These are phyloP conservation scores for Rhodotorula taiwanensis DNA, from an alignment of 768 basidiomycete species.

Conservation along the genomic window DNA sequence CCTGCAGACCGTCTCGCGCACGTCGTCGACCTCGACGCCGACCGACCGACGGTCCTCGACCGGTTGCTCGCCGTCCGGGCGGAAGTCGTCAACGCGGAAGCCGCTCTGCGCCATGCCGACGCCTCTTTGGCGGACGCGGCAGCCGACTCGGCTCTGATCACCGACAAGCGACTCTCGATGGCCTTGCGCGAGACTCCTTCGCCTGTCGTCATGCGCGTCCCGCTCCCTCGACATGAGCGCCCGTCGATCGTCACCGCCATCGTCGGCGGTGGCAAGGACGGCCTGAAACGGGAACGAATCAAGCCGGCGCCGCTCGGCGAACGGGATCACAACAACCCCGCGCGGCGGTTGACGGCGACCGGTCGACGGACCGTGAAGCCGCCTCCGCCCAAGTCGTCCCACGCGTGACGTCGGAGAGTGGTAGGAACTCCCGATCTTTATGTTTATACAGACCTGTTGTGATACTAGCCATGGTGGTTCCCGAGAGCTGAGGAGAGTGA, in stretches of 20 bases:
- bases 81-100: neutral
- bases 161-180: neutral
- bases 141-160: neutral
- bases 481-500: too few relatives aligned
- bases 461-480: too few relatives aligned
- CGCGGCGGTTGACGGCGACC: neutral
- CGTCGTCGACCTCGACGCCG: slow-evolving; percentile 29
- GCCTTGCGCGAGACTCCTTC: slow-evolving; percentile 3
- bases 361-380: slow-evolving; percentile 3
- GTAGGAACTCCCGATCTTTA: too few relatives aligned
- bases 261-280: neutral
- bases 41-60: slow-evolving; percentile 13
- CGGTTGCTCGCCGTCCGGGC: slow-evolving; percentile 8
- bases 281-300: neutral
- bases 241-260: neutral
- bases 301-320: slow-evolving; percentile 12
- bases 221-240: neutral
- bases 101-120: neutral
- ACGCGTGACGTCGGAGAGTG: too few relatives aligned
- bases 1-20: slow-evolving; percentile 17
- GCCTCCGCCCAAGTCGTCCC: neutral
- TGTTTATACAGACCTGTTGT: too few relatives aligned
- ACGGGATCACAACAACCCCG: slow-evolving; percentile 12
- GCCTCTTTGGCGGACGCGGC: neutral
- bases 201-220: slow-evolving; percentile 2